Conservation (phyloP, 805 yeast species). For the Candida khao-thaluensis region DNA sequence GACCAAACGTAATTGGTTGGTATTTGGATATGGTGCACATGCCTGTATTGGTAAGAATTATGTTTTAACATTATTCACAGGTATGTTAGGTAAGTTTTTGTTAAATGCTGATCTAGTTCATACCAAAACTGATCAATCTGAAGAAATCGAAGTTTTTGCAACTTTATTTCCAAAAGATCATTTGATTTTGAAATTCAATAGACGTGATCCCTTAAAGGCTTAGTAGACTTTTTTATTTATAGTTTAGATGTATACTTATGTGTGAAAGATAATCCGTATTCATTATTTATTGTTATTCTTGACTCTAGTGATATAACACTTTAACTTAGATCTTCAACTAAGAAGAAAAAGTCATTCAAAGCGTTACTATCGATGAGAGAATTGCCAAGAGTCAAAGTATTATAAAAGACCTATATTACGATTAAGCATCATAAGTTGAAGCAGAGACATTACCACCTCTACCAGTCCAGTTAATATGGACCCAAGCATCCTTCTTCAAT, state of each 20-base stretch:
- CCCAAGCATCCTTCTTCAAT: conserved; percentile 76
- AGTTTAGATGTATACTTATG: neutral
- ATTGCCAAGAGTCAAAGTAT: no score
- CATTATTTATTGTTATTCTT: no score
- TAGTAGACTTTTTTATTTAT: neutral
- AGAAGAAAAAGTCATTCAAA: no score
- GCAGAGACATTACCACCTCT: conserved; percentile 98
- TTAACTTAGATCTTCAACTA: no score
- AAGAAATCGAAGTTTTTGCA: conserved; percentile 93
- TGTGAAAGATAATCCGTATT: conserved; percentile 1
- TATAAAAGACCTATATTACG: conserved; percentile 5
- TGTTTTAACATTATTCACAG: conserved; percentile 86
- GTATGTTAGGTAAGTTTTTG: conserved; percentile 87
- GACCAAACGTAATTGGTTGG: conserved; percentile 90
- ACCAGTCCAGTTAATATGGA: conserved; percentile 99
- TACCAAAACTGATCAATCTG: conserved; percentile 78
- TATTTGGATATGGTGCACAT: conserved; percentile 96
- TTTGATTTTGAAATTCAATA: conserved; percentile 70
- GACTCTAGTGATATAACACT: no score
- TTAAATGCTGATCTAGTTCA: conserved; percentile 80
- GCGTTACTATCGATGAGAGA: no score
- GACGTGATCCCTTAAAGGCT: conserved; percentile 51
- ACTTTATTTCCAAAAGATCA: conserved; percentile 98
- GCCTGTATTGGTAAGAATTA: conserved; percentile 94
- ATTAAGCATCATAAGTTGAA: conserved; percentile 85